These are phyloP conservation scores for Adansonia grandidieri DNA, from an alignment of 441 rosid genomes.

Conservation along the genomic window DNA sequence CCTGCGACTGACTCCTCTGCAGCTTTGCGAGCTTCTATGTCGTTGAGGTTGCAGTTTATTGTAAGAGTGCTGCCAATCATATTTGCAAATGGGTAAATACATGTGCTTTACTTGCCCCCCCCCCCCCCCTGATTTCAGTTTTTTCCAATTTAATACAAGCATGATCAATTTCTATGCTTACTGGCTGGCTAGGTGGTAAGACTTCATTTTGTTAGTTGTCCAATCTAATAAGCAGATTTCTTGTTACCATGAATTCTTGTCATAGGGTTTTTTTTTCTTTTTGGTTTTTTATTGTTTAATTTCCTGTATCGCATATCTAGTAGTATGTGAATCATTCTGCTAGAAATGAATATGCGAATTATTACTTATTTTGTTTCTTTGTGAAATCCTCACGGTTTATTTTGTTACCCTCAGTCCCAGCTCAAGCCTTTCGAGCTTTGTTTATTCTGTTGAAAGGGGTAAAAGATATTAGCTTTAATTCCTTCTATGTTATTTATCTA, in stretches of 20 bases:
- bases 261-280: background rate
- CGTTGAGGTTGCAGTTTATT: slow-evolving; percentile 84
- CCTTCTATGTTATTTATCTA: background rate
- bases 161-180: background rate
- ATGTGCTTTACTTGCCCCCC: background rate
- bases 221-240: background rate
- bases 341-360: background rate
- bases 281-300: background rate
- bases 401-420: background rate
- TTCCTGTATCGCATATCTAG: background rate
- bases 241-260: too few relatives aligned
- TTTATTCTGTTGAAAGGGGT: slow-evolving; percentile 18
- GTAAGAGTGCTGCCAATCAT: slow-evolving; percentile 80
- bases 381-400: background rate
- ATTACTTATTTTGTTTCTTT: slow-evolving; percentile 7
- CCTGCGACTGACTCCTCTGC: slow-evolving; percentile 71
- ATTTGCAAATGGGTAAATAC: slow-evolving; percentile 66
- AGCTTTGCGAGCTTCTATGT: slow-evolving; percentile 89
- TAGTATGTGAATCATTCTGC: slow-evolving; percentile 7
- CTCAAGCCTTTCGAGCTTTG: background rate
- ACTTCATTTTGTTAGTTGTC: background rate
- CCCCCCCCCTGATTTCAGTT: too few relatives aligned
- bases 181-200: background rate
- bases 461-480: background rate
- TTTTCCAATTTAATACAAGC: background rate